Evolutionary conservation across 768 basidiomycete species (phyloP), one percentile per base, ranked within the genome.

Genomic region (Mycena epipterygia): DNA sequence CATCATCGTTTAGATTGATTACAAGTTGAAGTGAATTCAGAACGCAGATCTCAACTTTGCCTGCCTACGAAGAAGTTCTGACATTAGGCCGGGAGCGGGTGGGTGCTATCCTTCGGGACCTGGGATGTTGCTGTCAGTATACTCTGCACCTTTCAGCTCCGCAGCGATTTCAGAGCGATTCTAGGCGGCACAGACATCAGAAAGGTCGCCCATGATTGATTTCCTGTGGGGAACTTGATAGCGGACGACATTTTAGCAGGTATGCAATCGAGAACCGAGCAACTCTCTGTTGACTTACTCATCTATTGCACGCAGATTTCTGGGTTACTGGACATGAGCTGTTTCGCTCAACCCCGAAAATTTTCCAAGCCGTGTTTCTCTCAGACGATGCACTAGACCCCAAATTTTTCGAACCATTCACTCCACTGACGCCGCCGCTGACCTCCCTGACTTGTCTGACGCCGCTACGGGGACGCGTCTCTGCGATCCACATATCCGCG

Each of bases 271-370:
- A 62, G 51, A 11, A 29, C 27, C 19, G 3, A 5, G 21, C 46
- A 33, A 49, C 14, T 46, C 33, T 32, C 8, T 49, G 16, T 27
- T 16, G n/a, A n/a, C n/a, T 61, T 11, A 30, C 39, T 39, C 14
- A 6, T 41, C 23, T 29, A 37, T 23, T 44, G 25, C 48, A 35
- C 41, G n/a, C 67, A 91, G 90, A 80, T 17, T 88, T 89, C 70
- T 91, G 90, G 90, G 81, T 88, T 9, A 81, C 86, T 6, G 91
- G 91, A 0, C 90, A 92, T 68, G 83, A 86, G 56, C 81, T 93
- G 17, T 93, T 91, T 80, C 84, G 76, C 46, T 84, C 87, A 14
- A 88, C 82, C 0, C 84, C 86, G 0, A 79, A 85, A 48, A 83
- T 84, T 0, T 91, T 89, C 76, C 88, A 89, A 1, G 87, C 84